These are phyloP conservation scores for Pneumocystis murina DNA, from an alignment of 1,139 yeast species.

Conservation along the genomic window DNA sequence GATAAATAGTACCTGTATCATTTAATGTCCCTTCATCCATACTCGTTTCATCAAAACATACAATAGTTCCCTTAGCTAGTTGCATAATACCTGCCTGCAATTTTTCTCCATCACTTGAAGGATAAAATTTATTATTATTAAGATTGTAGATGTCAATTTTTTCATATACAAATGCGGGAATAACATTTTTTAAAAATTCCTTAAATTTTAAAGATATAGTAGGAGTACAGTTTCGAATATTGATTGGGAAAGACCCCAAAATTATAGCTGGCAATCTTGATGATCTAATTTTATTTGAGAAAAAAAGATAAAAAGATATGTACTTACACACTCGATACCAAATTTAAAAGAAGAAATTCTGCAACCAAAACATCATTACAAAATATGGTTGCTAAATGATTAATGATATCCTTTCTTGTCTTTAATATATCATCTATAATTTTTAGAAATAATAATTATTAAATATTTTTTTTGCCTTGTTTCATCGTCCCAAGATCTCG, in stretches of 20 bases:
- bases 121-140: conserved; percentile 9
- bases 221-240: conserved; percentile 6
- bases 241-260: conserved; percentile 7
- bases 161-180: conserved; percentile 1
- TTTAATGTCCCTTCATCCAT: conserved; percentile 11
- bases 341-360: conserved; percentile 6
- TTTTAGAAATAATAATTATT: background rate
- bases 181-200: background rate
- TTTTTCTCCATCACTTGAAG: conserved; percentile 11
- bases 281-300: background rate
- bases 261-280: conserved; percentile 4
- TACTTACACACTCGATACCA: conserved; percentile 6
- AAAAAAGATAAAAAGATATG: background rate
- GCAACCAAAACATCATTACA: conserved; percentile 10
- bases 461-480: background rate
- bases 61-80: conserved; percentile 7
- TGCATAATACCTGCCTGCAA: conserved; percentile 9
- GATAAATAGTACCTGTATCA: conserved; percentile 6
- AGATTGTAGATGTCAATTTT: conserved; percentile 7
- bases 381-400: conserved; percentile 3
- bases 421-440: background rate
- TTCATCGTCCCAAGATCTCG: background rate
- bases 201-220: background rate
- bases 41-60: conserved; percentile 10
- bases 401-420: conserved; percentile 4